phyloP scores from a whole-genome alignment of 2,329 filamentous ascomycete genomes.

The Westerdykella sp. region DNA sequence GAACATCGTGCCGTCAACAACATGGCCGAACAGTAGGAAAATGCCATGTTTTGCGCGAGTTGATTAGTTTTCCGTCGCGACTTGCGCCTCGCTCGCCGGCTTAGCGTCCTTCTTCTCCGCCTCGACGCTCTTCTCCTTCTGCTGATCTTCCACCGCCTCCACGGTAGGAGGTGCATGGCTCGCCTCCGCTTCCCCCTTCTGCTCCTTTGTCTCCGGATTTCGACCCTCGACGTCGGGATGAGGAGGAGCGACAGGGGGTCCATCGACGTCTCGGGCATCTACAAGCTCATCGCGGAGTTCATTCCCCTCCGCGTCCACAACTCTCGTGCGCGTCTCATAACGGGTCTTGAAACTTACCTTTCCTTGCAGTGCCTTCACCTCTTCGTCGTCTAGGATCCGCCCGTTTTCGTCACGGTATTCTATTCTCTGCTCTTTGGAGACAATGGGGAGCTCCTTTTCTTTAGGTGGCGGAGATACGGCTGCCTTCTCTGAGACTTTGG shows the following conservation, averaged over 20 bases:
- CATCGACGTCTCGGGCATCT: constrained; percentile 27
- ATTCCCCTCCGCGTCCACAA: constrained; percentile 74
- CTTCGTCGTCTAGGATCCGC: constrained; percentile 75
- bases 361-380: constrained; percentile 78
- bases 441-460: constrained; percentile 28
- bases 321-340: constrained; percentile 87
- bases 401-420: constrained; percentile 95
- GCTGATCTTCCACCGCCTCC: constrained; percentile 36
- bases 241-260: constrained; percentile 42
- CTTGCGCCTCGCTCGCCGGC: constrained; percentile 36
- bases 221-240: constrained; percentile 54
- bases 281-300: constrained; percentile 54
- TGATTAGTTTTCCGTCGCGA: constrained; percentile 19
- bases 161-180: constrained; percentile 39
- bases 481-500: constrained; percentile 21
- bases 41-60: too few relatives aligned
- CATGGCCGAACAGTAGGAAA: too few relatives aligned
- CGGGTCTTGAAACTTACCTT: constrained; percentile 94
- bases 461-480: constrained; percentile 27
- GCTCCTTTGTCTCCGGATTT: constrained; percentile 50
- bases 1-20: too few relatives aligned
- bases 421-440: constrained; percentile 67
- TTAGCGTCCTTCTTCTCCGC: constrained; percentile 29
- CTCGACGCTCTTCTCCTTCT: constrained; percentile 42
- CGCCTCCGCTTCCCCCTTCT: constrained; percentile 33